Conservation (phyloP, 2,329 filamentous ascomycete genomes). For the Sporothrix luriei region DNA sequence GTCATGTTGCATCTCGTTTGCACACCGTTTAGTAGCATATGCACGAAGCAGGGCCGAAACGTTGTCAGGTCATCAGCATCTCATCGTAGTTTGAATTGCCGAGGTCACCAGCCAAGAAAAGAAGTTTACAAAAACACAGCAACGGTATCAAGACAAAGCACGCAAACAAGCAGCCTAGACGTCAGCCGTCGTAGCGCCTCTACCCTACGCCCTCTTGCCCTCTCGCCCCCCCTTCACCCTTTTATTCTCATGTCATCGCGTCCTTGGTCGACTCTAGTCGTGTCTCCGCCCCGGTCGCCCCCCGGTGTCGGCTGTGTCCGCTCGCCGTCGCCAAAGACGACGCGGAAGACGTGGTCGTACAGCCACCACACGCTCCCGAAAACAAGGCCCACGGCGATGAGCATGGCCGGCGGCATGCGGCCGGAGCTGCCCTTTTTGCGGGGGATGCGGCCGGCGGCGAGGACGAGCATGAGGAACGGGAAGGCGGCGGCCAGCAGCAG, state of each 20-base stretch:
- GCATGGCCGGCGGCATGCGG: constrained; percentile 66
- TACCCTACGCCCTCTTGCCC: not conserved
- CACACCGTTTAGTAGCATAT: not conserved
- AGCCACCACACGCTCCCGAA: constrained; percentile 54
- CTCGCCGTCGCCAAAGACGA: constrained; percentile 84
- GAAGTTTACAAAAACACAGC: not conserved
- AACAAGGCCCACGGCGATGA: constrained; percentile 52
- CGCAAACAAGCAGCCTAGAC: too few relatives aligned
- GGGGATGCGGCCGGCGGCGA: not conserved
- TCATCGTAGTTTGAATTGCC: not conserved
- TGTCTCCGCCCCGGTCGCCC: not conserved
- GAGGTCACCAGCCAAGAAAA: not conserved
- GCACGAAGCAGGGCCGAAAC: not conserved
- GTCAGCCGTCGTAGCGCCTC: not conserved
- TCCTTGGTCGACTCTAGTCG: not conserved
- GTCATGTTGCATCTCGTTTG: not conserved
- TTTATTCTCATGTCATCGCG: not conserved
- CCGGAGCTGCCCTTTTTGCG: constrained; percentile 57
- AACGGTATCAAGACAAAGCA: too few relatives aligned
- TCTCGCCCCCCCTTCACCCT: not conserved
- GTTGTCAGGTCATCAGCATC: not conserved
- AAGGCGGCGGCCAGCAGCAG: constrained; percentile 59
- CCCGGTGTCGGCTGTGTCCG: constrained; percentile 47
- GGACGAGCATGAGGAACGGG: constrained; percentile 56
- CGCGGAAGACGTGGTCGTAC: constrained; percentile 55